Evolutionary conservation across 331 rosid genomes (phyloP).

Genomic region (Erythrophleum ivorense): DNA sequence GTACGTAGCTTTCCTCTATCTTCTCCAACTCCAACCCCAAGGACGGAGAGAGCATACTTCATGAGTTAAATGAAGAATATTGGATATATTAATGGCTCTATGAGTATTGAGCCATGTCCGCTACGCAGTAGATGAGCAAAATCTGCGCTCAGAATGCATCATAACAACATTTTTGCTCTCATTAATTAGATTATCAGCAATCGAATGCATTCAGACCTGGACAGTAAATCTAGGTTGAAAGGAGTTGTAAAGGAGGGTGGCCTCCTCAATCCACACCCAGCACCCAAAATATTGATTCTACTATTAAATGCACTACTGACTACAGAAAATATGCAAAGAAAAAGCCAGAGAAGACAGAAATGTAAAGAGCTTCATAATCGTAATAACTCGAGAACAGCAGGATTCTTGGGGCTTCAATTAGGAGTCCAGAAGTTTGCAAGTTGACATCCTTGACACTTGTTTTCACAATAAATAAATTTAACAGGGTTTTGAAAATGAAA

Average conservation of each 20-base stretch:
- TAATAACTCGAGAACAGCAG: neutral
- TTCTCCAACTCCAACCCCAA: slow-evolving; percentile 38
- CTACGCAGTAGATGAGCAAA: neutral
- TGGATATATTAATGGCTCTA: neutral
- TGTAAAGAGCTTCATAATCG: neutral
- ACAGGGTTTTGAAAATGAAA: no score
- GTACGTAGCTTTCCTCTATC: neutral
- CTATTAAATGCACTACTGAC: neutral
- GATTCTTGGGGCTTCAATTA: neutral
- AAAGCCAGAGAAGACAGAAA: neutral
- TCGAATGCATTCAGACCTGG: neutral
- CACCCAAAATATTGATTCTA: neutral
- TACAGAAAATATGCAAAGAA: neutral
- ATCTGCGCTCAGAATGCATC: neutral
- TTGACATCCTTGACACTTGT: no score
- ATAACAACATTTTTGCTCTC: neutral
- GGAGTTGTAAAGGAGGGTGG: no score
- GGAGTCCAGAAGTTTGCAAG: no score
- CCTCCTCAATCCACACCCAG: neutral
- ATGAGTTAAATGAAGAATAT: neutral
- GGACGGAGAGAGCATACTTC: neutral
- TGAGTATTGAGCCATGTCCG: neutral
- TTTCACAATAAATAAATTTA: no score
- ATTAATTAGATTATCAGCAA: neutral
- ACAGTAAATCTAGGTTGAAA: neutral